Conservation (phyloP, 352 stramenopile species). For the Phytophthora boehmeriae region DNA sequence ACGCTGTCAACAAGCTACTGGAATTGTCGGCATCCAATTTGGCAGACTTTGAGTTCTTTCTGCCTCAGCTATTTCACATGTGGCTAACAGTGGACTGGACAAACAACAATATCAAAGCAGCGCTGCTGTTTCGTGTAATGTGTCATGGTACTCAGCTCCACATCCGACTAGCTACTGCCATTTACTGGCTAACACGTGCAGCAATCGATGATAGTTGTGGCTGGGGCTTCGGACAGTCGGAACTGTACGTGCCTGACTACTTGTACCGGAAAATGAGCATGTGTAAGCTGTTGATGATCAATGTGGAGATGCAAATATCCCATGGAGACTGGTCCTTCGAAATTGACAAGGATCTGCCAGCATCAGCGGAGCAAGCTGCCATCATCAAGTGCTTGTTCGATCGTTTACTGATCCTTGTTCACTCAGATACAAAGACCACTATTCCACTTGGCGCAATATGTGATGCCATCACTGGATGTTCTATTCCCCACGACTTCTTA, state of each 20-base stretch:
- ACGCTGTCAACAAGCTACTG: conserved; percentile 75
- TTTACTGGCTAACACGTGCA: conserved; percentile 83
- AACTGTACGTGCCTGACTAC: conserved; percentile 76
- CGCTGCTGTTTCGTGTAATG: conserved; percentile 75
- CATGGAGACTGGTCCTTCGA: conserved; percentile 65
- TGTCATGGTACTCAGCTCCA: conserved; percentile 75
- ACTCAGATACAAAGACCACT: conserved; percentile 32
- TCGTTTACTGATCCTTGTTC: conserved; percentile 58
- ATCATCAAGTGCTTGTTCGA: conserved; percentile 76
- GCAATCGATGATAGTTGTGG: conserved; percentile 82
- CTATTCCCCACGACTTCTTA: conserved; percentile 56
- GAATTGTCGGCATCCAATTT: conserved; percentile 65
- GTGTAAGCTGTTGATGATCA: conserved; percentile 84
- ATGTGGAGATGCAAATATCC: conserved; percentile 83
- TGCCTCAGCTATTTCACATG: conserved; percentile 85
- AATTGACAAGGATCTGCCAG: conserved; percentile 67
- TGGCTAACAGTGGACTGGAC: conserved; percentile 84
- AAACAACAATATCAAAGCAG: conserved; percentile 76
- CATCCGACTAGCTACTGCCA: conserved; percentile 74
- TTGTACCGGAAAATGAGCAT: conserved; percentile 81
- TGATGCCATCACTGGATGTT: conserved; percentile 50
- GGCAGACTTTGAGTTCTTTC: conserved; percentile 85
- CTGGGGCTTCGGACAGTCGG: conserved; percentile 80
- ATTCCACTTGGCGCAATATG: conserved; percentile 63
- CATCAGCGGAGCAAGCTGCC: conserved; percentile 54